Base-by-base conservation (phyloP, 805 yeast species). In the Candida ulmi region DNA sequence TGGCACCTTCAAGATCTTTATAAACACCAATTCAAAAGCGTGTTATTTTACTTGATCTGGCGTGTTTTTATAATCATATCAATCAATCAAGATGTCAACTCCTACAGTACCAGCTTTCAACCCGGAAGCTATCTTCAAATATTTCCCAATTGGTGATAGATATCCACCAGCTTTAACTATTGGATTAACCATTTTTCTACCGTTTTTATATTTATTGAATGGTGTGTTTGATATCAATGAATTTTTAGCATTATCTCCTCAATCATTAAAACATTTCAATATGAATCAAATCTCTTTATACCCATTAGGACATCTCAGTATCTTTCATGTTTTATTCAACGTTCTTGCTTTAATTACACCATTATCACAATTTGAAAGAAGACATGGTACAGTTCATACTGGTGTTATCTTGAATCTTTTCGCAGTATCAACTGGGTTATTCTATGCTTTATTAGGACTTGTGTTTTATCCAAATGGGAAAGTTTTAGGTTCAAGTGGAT, bases 331-430 rank as follows among this genome's bases (percentile, higher is more conserved):
- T 56, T 34, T 73, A 4, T 61, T 83, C 50, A 87, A 86, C 51
- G 41, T 76, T 8, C 43, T 76, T 29, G 72, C 82, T 1, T 55
- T 88, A 33, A 65, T 73, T 42, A 72, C 82, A 1, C 78, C 84
- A 17, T 58, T 87, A 51, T 66, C 80, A 11, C 66, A 69, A 37
- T 88, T 80, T 59, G 96, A 88, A 65, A 64, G 70, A 40, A 57
- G 62, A 17, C 82, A 86, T 52, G 97, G 96, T 6, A 87, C 97
- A 0, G 83, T 88, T 3, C 77, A 86, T 59, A 83, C 95, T 4
- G 96, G 95, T 4, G 68, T 88, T 34, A 80, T 88, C 13, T 65
- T 88, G 41, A 88, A 87, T 57, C 54, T 84, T 19, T 60, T 83
- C 36, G 85, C 95, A 2, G 78, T 82, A 2, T 59, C 76, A 4